Evolutionary conservation across 345 rosid genomes (phyloP).

Genomic region (Rhizophora apiculata): DNA sequence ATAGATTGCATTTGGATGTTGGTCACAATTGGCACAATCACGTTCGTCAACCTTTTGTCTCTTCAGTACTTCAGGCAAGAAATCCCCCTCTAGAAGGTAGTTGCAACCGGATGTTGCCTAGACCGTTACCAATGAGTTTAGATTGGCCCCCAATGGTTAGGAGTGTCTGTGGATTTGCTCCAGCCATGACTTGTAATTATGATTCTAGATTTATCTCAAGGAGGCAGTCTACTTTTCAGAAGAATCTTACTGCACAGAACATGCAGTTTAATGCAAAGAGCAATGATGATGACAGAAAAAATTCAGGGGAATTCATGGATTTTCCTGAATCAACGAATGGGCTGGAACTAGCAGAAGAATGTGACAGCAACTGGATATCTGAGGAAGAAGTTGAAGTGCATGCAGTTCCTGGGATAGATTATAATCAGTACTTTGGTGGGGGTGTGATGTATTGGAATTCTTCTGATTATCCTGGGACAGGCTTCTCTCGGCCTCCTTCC

Average conservation of each 20-base stretch:
- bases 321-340: conserved; percentile 53
- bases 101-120: conserved; percentile 61
- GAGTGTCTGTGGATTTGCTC: conserved; percentile 59
- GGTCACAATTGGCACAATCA: conserved; percentile 80
- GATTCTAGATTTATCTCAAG: conserved; percentile 67
- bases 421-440: conserved; percentile 91
- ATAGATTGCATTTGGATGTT: conserved; percentile 92
- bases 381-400: conserved; percentile 92
- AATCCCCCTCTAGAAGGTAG: conserved; percentile 62
- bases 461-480: conserved; percentile 75
- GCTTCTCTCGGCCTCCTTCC: conserved; percentile 93
- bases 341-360: conserved; percentile 60
- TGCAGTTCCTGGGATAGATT: conserved; percentile 79
- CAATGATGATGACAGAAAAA: conserved; percentile 47
- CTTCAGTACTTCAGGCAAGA: conserved; percentile 70
- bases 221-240: conserved; percentile 48
- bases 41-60: conserved; percentile 68
- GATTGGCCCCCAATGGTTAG: conserved; percentile 98
- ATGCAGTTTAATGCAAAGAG: conserved; percentile 36
- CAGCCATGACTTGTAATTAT: conserved; percentile 63
- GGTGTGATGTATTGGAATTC: conserved; percentile 99
- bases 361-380: conserved; percentile 79
- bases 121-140: conserved; percentile 76
- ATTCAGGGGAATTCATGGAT: conserved; percentile 56
- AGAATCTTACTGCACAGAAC: conserved; percentile 41